Base-by-base conservation (phyloP, 306 rosid species). In the Rosa multiflora region DNA sequence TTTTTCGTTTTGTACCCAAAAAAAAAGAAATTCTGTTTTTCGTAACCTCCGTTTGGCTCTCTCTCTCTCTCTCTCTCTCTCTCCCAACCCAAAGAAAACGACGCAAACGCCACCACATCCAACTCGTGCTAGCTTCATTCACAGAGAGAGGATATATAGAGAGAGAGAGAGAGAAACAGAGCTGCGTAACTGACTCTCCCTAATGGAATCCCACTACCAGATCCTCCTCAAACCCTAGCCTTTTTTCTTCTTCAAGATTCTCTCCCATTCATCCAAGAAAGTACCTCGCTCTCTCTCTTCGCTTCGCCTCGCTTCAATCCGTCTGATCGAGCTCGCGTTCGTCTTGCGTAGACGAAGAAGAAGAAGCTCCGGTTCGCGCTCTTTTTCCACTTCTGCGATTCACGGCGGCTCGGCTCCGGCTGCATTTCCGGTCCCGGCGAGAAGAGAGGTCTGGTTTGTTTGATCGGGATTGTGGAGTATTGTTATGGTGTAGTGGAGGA, bases 161-260 rank as follows among this genome's bases (percentile, higher is more conserved):
- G 76, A 67, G 73, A 73, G 72, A 44, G 51, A 67, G 76, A 72
- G 40, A 78, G 39, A 56, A 8, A 74, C 76, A 20, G 46, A 26
- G 43, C 73, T 70, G 48, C 72, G 80, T 82, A 88, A 87, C 91
- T 20, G 85, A 63, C 84, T 88, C 46, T 73, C 49, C 66, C 64
- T 11, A 53, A 88, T 55, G 84, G 80, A 72, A 37, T 68, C 58
- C 72, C 73, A 76, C 78, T 85, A 82, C 80, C 90, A 81, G 92
- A 93, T 93, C 98, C 89, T 83, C 83, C 69, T 72, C 43, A 80
- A 82, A 76, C 85, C 88, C 83, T 83, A 80, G 83, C 76, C 47
- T 35, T 35, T 15, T 6, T 14, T 66, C 46, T 47, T 70, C 64
- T 39, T 76, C 81, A 79, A 79, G 84, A 81, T 81, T 85, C 83